Conservation (phyloP, 257 asterid species). For the Fraxinus pennsylvanica region DNA sequence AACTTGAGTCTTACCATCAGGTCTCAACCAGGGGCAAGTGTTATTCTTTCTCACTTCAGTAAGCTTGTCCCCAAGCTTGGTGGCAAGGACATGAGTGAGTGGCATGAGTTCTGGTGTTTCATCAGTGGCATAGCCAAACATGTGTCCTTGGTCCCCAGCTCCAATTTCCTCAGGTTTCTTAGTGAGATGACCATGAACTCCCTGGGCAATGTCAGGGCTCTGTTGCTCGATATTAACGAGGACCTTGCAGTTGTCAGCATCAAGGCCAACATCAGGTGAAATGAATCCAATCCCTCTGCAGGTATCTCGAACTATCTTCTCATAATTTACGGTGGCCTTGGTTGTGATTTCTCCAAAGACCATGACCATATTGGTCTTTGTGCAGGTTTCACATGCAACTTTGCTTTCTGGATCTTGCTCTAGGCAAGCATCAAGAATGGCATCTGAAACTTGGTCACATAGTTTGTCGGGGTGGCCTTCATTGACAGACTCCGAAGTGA, state of each 20-base stretch:
- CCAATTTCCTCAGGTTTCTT: conserved; percentile 94
- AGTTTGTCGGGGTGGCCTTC: conserved; percentile 97
- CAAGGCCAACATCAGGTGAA: conserved; percentile 89
- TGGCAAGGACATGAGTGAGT: conserved; percentile 86
- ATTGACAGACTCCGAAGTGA: conserved; percentile 84
- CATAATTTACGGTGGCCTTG: conserved; percentile 70
- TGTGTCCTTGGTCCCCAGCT: conserved; percentile 96
- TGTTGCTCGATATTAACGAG: conserved; percentile 90
- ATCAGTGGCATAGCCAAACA: conserved; percentile 92
- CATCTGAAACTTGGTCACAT: conserved; percentile 92
- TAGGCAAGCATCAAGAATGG: conserved; percentile 88
- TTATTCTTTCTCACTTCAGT: conserved; percentile 91
- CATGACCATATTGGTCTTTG: conserved; percentile 95
- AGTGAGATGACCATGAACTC: conserved; percentile 87
- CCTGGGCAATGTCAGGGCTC: conserved; percentile 96
- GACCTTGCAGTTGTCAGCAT: conserved; percentile 93
- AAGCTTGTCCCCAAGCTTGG: conserved; percentile 89
- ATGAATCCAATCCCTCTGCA: conserved; percentile 83
- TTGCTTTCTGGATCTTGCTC: conserved; percentile 90
- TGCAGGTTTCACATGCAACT: conserved; percentile 89
- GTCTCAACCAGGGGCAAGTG: conserved; percentile 85
- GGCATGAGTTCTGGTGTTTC: conserved; percentile 96
- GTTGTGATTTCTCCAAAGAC: conserved; percentile 95
- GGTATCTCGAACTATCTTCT: conserved; percentile 80
- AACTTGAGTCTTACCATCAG: conserved; percentile 90